Percentiles rank a stretch among this genome's conserved stretches.
These are phyloP conservation scores for Urochloa ruziziensis DNA, from an alignment of 176 grass and related monocot species.

Conservation along the genomic window DNA sequence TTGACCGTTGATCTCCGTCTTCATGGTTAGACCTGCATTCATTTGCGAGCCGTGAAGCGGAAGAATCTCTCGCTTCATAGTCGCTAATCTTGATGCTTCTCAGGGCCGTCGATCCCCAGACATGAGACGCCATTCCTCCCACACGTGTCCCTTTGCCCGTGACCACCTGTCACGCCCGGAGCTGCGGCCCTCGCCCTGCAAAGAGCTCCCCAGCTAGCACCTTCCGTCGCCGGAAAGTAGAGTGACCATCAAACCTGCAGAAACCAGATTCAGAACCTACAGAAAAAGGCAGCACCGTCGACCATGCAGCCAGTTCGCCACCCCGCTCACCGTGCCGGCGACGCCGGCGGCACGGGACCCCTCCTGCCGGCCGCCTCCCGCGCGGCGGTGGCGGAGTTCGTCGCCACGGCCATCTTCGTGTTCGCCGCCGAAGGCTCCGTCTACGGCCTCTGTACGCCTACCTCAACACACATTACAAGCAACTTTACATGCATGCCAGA, in stretches of 20 bases:
- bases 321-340: neutral
- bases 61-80: too few species aligned
- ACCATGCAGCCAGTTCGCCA: conserved; percentile 50
- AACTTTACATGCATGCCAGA: neutral
- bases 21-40: too few species aligned
- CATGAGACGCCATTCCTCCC: neutral
- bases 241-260: neutral
- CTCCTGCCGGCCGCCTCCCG: conserved; percentile 49
- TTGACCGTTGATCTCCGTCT: too few species aligned
- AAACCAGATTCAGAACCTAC: neutral
- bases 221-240: neutral
- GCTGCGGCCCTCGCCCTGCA: neutral
- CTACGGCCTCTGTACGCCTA: conserved; percentile 56
- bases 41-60: too few species aligned
- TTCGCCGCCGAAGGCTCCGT: conserved; percentile 84
- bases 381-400: conserved; percentile 72
- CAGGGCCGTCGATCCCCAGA: too few species aligned
- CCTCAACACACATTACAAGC: neutral
- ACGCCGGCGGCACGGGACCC: conserved; percentile 21
- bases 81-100: too few species aligned
- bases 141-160: conserved; percentile 20
- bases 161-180: conserved; percentile 25
- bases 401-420: conserved; percentile 79
- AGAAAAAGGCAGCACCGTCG: neutral
- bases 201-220: neutral